A percentile compares a stretch with the other conserved stretches of the same genome.
These are phyloP conservation scores for Penstemon barbatus DNA, from an alignment of 257 asterid genomes.

Conservation along the genomic window DNA sequence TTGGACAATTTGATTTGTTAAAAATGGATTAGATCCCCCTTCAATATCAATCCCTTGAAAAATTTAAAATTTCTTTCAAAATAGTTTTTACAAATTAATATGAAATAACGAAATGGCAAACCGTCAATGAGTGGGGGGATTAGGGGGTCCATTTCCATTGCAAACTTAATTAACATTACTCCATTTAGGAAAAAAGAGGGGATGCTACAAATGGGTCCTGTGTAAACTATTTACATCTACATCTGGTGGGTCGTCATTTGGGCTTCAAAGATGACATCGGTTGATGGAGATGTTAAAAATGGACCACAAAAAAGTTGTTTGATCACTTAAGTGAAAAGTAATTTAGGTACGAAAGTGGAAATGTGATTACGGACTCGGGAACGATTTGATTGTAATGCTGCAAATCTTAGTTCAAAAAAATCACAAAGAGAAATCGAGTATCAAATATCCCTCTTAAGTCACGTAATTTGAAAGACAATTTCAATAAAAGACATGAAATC, in stretches of 20 bases:
- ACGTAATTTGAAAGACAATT: no score
- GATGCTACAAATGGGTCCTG: constrained; percentile 35
- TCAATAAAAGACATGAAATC: no score
- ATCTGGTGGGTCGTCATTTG: constrained; percentile 33
- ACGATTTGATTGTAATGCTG: no score
- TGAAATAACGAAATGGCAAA: constrained; percentile 19
- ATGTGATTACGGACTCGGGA: background rate
- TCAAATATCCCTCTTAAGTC: no score
- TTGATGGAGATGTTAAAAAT: constrained; percentile 33
- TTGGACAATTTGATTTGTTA: background rate
- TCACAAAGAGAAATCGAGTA: no score
- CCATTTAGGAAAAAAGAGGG: background rate
- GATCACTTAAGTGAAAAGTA: background rate
- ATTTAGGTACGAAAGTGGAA: background rate
- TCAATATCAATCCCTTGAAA: constrained; percentile 19
- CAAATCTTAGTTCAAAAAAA: no score
- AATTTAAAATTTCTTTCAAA: background rate
- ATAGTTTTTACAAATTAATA: background rate
- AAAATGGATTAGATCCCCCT: constrained; percentile 28
- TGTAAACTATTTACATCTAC: constrained; percentile 27
- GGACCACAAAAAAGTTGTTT: background rate
- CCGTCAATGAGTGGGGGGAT: constrained; percentile 35
- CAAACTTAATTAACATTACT: constrained; percentile 23
- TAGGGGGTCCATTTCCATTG: constrained; percentile 27
- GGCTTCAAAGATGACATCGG: constrained; percentile 29